Conservation (phyloP, 2,329 filamentous ascomycete species). For the Lachnellula cervina region DNA sequence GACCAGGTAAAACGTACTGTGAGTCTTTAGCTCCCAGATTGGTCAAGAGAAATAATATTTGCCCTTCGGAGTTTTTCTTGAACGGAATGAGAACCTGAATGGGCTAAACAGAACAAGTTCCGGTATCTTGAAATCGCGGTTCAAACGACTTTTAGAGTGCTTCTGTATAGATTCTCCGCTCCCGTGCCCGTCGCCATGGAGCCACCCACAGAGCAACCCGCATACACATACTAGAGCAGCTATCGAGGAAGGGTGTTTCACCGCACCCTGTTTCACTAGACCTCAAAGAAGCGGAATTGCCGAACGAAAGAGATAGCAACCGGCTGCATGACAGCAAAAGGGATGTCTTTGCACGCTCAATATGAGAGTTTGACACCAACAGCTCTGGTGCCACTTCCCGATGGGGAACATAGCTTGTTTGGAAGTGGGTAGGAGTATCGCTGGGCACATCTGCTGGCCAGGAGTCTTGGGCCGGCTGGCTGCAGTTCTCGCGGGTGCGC, state of each 20-base stretch:
- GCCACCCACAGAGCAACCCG: constrained; percentile 24
- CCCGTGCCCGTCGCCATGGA: constrained; percentile 26
- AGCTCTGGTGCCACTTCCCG: constrained; percentile 26
- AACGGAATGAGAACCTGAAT: constrained; percentile 6
- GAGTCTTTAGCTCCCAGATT: constrained; percentile 10
- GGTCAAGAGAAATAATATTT: constrained; percentile 11
- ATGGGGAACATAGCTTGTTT: constrained; percentile 30
- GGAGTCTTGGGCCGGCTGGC: constrained; percentile 36
- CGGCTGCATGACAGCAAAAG: constrained; percentile 25
- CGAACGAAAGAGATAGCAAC: constrained; percentile 22
- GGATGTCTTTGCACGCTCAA: constrained; percentile 20
- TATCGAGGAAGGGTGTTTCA: constrained; percentile 30
- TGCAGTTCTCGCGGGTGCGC: constrained; percentile 43
- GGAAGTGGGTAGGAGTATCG: constrained; percentile 25
- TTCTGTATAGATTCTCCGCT: constrained; percentile 28
- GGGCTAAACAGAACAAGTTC: constrained; percentile 11
- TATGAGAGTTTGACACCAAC: constrained; percentile 31
- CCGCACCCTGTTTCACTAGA: constrained; percentile 19
- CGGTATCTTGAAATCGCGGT: constrained; percentile 18
- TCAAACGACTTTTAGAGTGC: constrained; percentile 24
- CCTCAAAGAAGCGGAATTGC: constrained; percentile 20
- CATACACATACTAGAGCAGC: constrained; percentile 23
- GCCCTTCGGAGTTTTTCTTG: constrained; percentile 13
- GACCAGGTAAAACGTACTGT: constrained; percentile 8
- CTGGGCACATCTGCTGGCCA: constrained; percentile 27